phyloP scores from a whole-genome alignment of 176 grass and related monocot species.

The Panicum miliaceum region DNA sequence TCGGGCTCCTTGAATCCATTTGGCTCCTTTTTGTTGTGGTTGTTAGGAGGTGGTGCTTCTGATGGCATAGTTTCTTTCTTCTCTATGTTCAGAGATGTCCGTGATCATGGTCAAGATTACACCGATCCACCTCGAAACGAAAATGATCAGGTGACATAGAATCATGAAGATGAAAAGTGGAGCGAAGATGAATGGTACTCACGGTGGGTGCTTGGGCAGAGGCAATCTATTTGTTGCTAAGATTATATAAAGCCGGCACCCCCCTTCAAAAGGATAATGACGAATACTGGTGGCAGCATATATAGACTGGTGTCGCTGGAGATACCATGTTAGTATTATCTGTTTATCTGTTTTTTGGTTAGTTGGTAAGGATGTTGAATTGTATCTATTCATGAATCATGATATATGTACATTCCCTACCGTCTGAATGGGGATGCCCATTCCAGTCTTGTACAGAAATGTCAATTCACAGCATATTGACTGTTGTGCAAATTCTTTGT shows the following conservation, averaged over 20 bases:
- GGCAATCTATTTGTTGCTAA: not conserved
- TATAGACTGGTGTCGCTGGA: constrained; percentile 32
- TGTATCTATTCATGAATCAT: constrained; percentile 48
- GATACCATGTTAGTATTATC: constrained; percentile 35
- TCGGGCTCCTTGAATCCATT: constrained; percentile 61
- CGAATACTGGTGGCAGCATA: constrained; percentile 48
- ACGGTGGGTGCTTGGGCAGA: not conserved
- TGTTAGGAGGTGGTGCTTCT: constrained; percentile 78
- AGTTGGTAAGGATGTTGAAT: constrained; percentile 31
- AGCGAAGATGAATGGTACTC: not conserved
- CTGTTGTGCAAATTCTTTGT: constrained; percentile 42
- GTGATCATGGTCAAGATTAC: constrained; percentile 73
- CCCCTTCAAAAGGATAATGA: constrained; percentile 57
- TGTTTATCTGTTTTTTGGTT: constrained; percentile 33
- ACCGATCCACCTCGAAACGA: constrained; percentile 55
- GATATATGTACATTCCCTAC: constrained; percentile 50
- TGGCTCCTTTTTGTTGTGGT: constrained; percentile 75
- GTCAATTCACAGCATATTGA: constrained; percentile 22
- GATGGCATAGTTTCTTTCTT: constrained; percentile 95
- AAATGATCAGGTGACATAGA: constrained; percentile 73
- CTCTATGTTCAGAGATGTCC: constrained; percentile 85
- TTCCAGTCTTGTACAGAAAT: constrained; percentile 47
- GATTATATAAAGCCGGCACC: not conserved
- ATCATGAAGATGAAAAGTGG: not conserved
- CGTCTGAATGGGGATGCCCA: constrained; percentile 37